Evolutionary conservation across 805 yeast genomes (phyloP).

Genomic region (Myxozyma geophila): DNA sequence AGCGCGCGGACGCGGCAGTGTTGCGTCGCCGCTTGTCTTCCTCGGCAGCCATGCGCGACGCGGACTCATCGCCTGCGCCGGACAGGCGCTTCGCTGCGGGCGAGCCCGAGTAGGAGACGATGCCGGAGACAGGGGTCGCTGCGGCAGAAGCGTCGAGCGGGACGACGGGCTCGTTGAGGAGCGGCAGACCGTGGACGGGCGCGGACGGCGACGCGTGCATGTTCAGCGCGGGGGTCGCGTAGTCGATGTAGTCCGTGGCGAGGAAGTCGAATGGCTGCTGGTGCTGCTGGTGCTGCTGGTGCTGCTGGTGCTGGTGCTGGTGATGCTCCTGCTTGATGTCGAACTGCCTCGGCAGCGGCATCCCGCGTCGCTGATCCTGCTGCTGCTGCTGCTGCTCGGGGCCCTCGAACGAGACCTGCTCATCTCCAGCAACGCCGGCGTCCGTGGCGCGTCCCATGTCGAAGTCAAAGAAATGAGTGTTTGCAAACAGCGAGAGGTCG

Average conservation of each 20-base stretch:
- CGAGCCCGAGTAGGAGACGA: slow-evolving; percentile 1
- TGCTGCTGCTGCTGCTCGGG: slow-evolving; percentile 6
- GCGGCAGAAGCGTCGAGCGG: slow-evolving; percentile 10
- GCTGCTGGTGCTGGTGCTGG: slow-evolving; percentile 12
- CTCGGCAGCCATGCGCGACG: slow-evolving; percentile 47
- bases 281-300: slow-evolving; percentile 13
- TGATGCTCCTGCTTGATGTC: slow-evolving; percentile 7
- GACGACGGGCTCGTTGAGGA: slow-evolving; percentile 5
- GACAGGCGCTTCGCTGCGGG: slow-evolving; percentile 39
- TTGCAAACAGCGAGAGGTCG: slow-evolving; percentile 50
- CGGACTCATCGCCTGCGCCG: slow-evolving; percentile 23
- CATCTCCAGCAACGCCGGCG: slow-evolving; percentile 47
- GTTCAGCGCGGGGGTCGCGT: slow-evolving; percentile 12
- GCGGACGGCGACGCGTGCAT: slow-evolving; percentile 11
- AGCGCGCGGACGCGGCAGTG: slow-evolving; percentile 93
- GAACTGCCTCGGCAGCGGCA: not conserved
- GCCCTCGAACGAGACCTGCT: slow-evolving; percentile 6
- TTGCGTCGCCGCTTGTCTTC: slow-evolving; percentile 82
- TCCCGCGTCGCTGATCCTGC: not conserved
- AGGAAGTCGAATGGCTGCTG: slow-evolving; percentile 23
- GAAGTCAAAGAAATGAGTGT: slow-evolving; percentile 52
- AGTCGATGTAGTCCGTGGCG: slow-evolving; percentile 22
- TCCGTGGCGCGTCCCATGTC: slow-evolving; percentile 52
- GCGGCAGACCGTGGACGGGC: slow-evolving; percentile 10
- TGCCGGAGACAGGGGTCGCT: slow-evolving; percentile 3